phyloP scores from a whole-genome alignment of 306 rosid genomes.

The Cicer yamashitae region DNA sequence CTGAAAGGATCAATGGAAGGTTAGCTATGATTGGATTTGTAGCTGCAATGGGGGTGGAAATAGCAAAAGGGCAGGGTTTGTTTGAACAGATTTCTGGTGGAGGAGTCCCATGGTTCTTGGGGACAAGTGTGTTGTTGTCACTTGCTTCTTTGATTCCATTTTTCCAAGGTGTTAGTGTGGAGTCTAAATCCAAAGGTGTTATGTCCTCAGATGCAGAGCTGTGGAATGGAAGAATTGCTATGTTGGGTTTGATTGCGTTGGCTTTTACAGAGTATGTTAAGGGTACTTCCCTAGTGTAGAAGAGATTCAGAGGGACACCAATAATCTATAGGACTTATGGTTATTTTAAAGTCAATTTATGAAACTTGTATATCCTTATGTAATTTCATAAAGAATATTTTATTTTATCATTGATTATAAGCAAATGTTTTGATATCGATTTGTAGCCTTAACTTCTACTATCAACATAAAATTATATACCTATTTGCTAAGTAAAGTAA shows the following conservation, averaged over 20 bases:
- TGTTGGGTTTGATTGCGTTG: slow-evolving; percentile 82
- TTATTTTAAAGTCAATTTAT: neutral
- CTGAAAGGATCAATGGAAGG: slow-evolving; percentile 92
- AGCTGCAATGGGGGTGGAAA: slow-evolving; percentile 73
- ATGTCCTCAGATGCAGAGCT: slow-evolving; percentile 78
- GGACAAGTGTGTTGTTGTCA: slow-evolving; percentile 59
- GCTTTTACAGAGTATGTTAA: slow-evolving; percentile 74
- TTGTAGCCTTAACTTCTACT: neutral
- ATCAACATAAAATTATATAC: neutral
- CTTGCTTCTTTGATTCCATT: slow-evolving; percentile 77
- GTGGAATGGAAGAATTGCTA: slow-evolving; percentile 87
- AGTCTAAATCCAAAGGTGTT: slow-evolving; percentile 63
- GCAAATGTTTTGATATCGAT: neutral
- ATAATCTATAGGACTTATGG: neutral
- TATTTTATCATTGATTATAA: neutral
- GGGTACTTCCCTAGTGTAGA: slow-evolving; percentile 69
- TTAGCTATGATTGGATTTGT: slow-evolving; percentile 90
- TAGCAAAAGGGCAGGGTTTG: slow-evolving; percentile 68
- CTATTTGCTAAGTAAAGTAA: neutral
- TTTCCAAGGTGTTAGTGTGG: slow-evolving; percentile 70
- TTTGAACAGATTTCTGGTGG: slow-evolving; percentile 67
- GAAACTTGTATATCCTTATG: neutral
- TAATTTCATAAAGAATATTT: neutral
- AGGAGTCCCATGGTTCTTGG: slow-evolving; percentile 73
- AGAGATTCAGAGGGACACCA: neutral